Percentiles rank a stretch among this genome's conserved stretches.
Conservation (phyloP, 2,329 filamentous ascomycete species). For the Boeremia exigua region DNA sequence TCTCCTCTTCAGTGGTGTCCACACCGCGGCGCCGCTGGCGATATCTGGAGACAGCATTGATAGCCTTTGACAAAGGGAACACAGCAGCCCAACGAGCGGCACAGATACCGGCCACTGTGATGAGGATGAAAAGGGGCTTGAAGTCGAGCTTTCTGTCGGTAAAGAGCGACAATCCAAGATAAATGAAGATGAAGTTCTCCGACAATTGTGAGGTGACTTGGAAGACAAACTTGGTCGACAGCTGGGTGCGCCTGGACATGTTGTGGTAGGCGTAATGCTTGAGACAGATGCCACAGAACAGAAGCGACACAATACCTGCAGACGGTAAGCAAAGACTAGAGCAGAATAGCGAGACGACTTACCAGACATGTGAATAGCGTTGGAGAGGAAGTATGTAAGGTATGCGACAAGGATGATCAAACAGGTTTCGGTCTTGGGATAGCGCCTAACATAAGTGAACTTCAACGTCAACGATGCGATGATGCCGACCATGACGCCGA, state of each 20-base stretch:
- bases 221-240: conserved; percentile 98
- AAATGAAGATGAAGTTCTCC: conserved; percentile 99
- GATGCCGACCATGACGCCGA: conserved; percentile 87
- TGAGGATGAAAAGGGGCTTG: conserved; percentile 92
- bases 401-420: conserved; percentile 93
- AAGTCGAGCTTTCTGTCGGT: conserved; percentile 88
- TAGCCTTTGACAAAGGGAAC: conserved; percentile 85
- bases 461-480: conserved; percentile 87
- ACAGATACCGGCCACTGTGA: conserved; percentile 90
- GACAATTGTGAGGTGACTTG: conserved; percentile 92
- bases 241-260: conserved; percentile 96
- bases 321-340: conserved; percentile 18
- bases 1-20: conserved; percentile 79
- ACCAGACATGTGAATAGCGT: conserved; percentile 96
- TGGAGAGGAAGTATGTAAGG: conserved; percentile 96
- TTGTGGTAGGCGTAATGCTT: conserved; percentile 99
- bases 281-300: conserved; percentile 97
- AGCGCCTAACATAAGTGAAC: conserved; percentile 89
- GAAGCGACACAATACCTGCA: conserved; percentile 87
- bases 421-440: conserved; percentile 96
- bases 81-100: conserved; percentile 91
- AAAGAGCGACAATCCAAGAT: conserved; percentile 91
- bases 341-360: conserved; percentile 44
- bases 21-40: conserved; percentile 74
- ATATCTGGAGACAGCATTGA: conserved; percentile 93